These are phyloP conservation scores for Fraxinus cuspidata DNA, from an alignment of 257 asterid species.

Conservation along the genomic window DNA sequence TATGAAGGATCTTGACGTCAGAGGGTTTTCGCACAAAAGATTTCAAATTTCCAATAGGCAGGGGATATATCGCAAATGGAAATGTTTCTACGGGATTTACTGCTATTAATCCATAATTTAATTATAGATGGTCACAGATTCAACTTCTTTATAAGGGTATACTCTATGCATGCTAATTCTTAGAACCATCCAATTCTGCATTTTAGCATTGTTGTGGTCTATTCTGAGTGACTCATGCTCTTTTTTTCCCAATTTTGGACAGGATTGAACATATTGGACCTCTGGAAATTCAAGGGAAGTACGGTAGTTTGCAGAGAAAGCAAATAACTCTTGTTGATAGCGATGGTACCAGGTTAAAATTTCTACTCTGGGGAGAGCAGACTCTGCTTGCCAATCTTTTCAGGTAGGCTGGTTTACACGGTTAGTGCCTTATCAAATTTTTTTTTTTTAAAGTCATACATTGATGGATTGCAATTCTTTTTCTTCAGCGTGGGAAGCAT, in stretches of 20 bases:
- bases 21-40: too few species aligned
- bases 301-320: conserved; percentile 62
- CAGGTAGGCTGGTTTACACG: conserved; percentile 49
- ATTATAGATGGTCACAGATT: not conserved
- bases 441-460: not conserved
- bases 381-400: conserved; percentile 67
- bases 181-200: conserved; percentile 2
- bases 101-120: not conserved
- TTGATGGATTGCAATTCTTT: conserved; percentile 24
- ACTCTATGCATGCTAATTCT: not conserved
- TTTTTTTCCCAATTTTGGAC: conserved; percentile 26
- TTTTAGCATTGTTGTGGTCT: not conserved
- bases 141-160: not conserved
- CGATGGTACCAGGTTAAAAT: conserved; percentile 58
- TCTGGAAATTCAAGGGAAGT: conserved; percentile 62
- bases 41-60: too few species aligned
- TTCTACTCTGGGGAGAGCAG: conserved; percentile 93
- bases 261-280: conserved; percentile 83
- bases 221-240: conserved; percentile 17
- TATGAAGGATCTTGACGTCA: too few species aligned
- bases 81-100: too few species aligned
- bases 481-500: conserved; percentile 81
- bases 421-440: conserved; percentile 13
- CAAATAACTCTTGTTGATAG: conserved; percentile 77
- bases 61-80: too few species aligned